Evolutionary conservation across 495 filamentous ascomycete species (phyloP), one percentile per base, ranked within the genome.

Genomic region (Hypoxylon perforatum): DNA sequence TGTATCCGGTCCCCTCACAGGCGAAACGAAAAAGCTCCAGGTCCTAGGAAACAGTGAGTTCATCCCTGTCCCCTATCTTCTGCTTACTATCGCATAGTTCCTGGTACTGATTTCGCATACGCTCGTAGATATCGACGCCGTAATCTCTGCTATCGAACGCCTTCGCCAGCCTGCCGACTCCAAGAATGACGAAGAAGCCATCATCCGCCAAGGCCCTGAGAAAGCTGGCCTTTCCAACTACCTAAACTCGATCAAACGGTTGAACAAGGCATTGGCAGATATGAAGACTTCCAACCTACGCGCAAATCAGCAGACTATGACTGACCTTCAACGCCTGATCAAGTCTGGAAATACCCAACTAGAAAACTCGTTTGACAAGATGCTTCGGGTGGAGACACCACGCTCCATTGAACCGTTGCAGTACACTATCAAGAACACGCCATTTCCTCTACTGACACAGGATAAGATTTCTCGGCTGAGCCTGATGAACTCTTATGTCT

Each of bases 1-100:
- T 61, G 92, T 96, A 9, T 92, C 97, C 47, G 92, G 93, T 0
- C 96, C 96, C 8, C 89, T 98, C 23, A 93, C 93, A 75, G 93
- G 91, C 70, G 96, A 97, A 73, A 98, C 96, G 1, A 90, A 92
- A 76, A 88, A 86, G 36, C 85, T 97, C 4, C 96, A 97, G 74
- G 85, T 87, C 19, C 86, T 93, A 38, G 93, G 91, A 54, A 88
- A 83, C 63, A 97, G 89, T 90, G 74, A 54, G 86, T 73, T 49
- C 28, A 53, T 49, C 35, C 11, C 36, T 22, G 18, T 19, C n/a
- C n/a, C n/a, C n/a, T n/a, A n/a, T n/a, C n/a, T n/a, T n/a, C 52
- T 25, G 22, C 30, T 54, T 42, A 25, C 10, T 25, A 36, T 54
- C 22, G 14, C 5, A 10, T 30, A 11, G 25, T 38, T 53, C 39